A percentile compares a stretch with the other conserved stretches of the same genome.
Evolutionary conservation across 768 basidiomycete species (phyloP).

Genomic region (Glaciozyma martinii): DNA sequence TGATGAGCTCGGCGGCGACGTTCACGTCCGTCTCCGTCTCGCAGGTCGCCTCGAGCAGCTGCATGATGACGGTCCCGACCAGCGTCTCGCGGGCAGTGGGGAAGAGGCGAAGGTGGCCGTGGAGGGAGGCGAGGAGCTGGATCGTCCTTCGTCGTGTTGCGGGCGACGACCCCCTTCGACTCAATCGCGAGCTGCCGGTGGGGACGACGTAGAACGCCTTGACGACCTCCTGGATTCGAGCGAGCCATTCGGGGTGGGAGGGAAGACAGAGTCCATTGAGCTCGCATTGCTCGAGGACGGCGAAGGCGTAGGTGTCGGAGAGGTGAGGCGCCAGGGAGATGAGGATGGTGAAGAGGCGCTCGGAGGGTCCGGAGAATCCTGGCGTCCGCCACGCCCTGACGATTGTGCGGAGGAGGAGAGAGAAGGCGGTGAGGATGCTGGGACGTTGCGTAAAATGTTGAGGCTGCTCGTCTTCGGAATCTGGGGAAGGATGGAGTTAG

Average conservation of each 20-base stretch:
- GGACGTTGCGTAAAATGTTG: conserved; percentile 8
- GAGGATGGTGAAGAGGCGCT: conserved; percentile 36
- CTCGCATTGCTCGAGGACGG: conserved; percentile 34
- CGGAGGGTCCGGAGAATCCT: conserved; percentile 26
- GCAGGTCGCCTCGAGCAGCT: conserved; percentile 39
- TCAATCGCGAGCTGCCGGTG: conserved; percentile 10
- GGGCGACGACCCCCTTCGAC: conserved; percentile 28
- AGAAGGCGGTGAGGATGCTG: conserved; percentile 25
- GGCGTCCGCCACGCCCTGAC: conserved; percentile 22
- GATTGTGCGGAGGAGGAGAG: conserved; percentile 26
- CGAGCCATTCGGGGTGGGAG: conserved; percentile 34
- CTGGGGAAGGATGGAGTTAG: background rate
- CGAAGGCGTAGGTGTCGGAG: conserved; percentile 25
- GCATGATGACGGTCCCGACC: conserved; percentile 39
- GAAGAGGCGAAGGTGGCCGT: conserved; percentile 37
- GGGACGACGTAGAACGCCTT: conserved; percentile 30
- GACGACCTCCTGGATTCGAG: conserved; percentile 25
- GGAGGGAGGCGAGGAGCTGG: conserved; percentile 33
- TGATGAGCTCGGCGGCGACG: conserved; percentile 37
- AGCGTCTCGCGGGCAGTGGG: conserved; percentile 35
- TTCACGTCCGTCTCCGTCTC: conserved; percentile 36
- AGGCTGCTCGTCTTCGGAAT: conserved; percentile 20
- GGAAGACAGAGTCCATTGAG: conserved; percentile 30
- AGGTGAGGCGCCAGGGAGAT: conserved; percentile 39
- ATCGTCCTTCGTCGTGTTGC: conserved; percentile 31